Evolutionary conservation across 495 filamentous ascomycete genomes (phyloP), one percentile per base, ranked within the genome.

Genomic region (Tuber melanosporum): DNA sequence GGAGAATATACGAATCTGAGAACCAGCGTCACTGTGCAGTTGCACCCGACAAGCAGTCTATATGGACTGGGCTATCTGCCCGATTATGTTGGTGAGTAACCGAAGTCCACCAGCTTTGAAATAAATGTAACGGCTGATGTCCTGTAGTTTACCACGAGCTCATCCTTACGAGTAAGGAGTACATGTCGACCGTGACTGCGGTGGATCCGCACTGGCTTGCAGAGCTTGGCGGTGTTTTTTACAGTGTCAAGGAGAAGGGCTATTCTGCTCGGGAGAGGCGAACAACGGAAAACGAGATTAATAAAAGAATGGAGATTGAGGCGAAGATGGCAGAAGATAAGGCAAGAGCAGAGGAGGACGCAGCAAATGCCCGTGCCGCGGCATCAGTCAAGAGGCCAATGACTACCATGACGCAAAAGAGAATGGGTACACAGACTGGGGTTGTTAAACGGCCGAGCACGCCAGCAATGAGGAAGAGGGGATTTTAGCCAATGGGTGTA

Each of bases 181-280:
- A 98, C 86, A 98, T 99, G 95, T 95, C 92, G 5, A 97, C 93
- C 3, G 96, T 99, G 44, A 99, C 96, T 9, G 89, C 94, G 0
- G 95, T 99, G 5, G 96, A 99, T 84, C 95, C 96, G 71, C 93
- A 97, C 81, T 99, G 96, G 96, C 90, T 99, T 80, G 96, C 96
- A 22, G 95, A 99, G 82, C 88, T 99, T 36, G 96, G 96, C 36
- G 96, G 94, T n/a, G 96, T 99, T 41, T 99, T 98, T 85, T 99
- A 98, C 86, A 94, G 92, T 19, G 90, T 98, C 83, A 98, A 97
- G 85, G 95, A 98, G 86, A 99, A 99, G 84, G 94, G 94, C 19
- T 99, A 95, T 84, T 95, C 92, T 22, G 92, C 93, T 10, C 89
- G 93, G 45, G 93, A 98, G 79, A 94, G 93, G 85, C 89, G 92